A percentile compares a stretch with the other conserved stretches of the same genome.
Evolutionary conservation across 2,329 filamentous ascomycete genomes (phyloP).

Genomic region (Trichoderma oligosporum): DNA sequence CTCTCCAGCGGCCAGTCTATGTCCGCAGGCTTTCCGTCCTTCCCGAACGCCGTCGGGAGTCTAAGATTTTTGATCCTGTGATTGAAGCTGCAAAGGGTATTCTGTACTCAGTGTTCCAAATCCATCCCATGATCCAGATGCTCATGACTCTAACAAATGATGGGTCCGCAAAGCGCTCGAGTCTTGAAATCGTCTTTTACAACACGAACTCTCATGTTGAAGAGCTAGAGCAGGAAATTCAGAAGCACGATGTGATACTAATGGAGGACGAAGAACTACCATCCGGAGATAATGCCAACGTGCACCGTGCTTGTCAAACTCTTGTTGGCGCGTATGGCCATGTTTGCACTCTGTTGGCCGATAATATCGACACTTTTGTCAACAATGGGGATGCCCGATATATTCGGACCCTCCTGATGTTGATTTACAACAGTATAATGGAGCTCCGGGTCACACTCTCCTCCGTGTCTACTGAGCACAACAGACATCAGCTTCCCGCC

Average conservation of each 20-base stretch:
- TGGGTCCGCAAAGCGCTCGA: slow-evolving; percentile 57
- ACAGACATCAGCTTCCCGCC: slow-evolving; percentile 22
- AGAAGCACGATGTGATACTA: slow-evolving; percentile 53
- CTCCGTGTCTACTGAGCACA: slow-evolving; percentile 30
- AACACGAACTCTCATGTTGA: slow-evolving; percentile 65
- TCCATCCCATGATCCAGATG: slow-evolving; percentile 65
- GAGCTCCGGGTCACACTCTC: slow-evolving; percentile 57
- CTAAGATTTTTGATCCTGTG: slow-evolving; percentile 57
- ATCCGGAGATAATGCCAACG: slow-evolving; percentile 57
- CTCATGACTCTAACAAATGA: slow-evolving; percentile 60
- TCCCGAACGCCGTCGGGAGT: slow-evolving; percentile 60
- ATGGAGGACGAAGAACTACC: slow-evolving; percentile 46
- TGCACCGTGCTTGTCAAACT: slow-evolving; percentile 60
- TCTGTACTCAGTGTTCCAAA: slow-evolving; percentile 63
- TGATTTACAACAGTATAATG: slow-evolving; percentile 65
- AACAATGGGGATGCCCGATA: slow-evolving; percentile 64
- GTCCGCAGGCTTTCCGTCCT: slow-evolving; percentile 61
- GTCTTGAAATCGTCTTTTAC: slow-evolving; percentile 64
- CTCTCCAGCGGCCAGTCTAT: slow-evolving; percentile 57
- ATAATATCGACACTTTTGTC: slow-evolving; percentile 61
- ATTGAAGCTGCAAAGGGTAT: slow-evolving; percentile 64
- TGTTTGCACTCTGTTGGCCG: slow-evolving; percentile 57
- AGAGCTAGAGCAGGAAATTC: slow-evolving; percentile 61
- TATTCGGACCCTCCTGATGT: slow-evolving; percentile 60
- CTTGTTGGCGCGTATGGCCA: slow-evolving; percentile 63